Evolutionary conservation across 345 rosid species (phyloP).

Genomic region (Gossypium herbaceum): DNA sequence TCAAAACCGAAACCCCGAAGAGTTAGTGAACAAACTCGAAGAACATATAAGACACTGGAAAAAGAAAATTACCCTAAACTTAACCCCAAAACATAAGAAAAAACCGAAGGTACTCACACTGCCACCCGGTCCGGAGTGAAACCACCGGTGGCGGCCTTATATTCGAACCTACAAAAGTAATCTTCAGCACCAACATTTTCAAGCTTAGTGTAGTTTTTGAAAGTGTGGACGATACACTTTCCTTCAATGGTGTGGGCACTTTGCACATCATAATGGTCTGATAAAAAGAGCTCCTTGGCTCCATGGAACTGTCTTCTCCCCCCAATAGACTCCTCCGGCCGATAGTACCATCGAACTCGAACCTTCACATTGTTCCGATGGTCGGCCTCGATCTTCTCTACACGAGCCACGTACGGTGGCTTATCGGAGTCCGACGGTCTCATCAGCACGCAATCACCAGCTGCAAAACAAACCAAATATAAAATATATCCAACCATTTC

Average conservation of each 20-base stretch:
- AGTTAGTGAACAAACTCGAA: neutral
- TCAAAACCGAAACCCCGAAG: constrained; percentile 23
- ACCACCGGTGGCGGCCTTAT: constrained; percentile 76
- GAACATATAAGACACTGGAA: neutral
- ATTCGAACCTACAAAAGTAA: constrained; percentile 75
- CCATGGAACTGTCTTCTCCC: constrained; percentile 89
- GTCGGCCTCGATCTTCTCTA: constrained; percentile 82
- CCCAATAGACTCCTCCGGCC: constrained; percentile 86
- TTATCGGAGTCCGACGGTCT: constrained; percentile 75
- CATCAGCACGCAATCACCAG: constrained; percentile 79
- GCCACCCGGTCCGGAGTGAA: constrained; percentile 86
- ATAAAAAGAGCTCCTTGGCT: constrained; percentile 72
- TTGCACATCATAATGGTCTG: constrained; percentile 73
- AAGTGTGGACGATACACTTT: constrained; percentile 73
- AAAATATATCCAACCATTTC: neutral
- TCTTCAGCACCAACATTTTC: constrained; percentile 85
- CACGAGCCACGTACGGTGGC: constrained; percentile 76
- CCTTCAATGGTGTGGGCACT: constrained; percentile 86
- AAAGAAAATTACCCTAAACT: neutral
- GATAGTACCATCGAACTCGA: constrained; percentile 75
- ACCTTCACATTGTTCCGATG: constrained; percentile 71
- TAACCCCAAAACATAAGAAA: neutral
- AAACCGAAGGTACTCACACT: constrained; percentile 46
- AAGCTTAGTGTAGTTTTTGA: constrained; percentile 78
- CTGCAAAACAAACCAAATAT: constrained; percentile 33